Evolutionary conservation across 768 basidiomycete genomes (phyloP).

Genomic region (Russula virescens): DNA sequence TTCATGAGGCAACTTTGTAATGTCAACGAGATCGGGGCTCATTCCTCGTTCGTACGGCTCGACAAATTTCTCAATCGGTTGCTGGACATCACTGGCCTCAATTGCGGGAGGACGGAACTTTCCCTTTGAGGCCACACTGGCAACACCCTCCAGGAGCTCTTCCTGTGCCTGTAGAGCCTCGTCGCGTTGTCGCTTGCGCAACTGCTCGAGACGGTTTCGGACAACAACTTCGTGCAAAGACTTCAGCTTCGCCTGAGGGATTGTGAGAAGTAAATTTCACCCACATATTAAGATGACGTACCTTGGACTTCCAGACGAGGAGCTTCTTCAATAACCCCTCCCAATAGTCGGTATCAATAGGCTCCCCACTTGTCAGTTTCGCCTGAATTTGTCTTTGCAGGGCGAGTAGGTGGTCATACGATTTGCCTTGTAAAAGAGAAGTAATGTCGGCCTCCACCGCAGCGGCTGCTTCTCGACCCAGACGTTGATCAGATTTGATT

Average conservation of each 20-base stretch:
- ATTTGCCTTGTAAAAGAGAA: constrained; percentile 74
- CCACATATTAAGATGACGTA: constrained; percentile 29
- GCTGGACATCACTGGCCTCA: constrained; percentile 33
- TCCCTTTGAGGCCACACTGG: constrained; percentile 48
- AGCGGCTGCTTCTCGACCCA: constrained; percentile 63
- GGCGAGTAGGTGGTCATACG: constrained; percentile 73
- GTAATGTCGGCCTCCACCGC: constrained; percentile 86
- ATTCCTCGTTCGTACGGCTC: constrained; percentile 82
- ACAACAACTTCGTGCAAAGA: constrained; percentile 94
- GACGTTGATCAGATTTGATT: constrained; percentile 54
- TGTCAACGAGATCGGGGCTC: constrained; percentile 76
- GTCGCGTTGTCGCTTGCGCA: constrained; percentile 92
- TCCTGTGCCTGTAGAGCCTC: constrained; percentile 93
- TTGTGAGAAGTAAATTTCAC: constrained; percentile 11
- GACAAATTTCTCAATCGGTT: constrained; percentile 47
- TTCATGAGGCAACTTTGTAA: constrained; percentile 62
- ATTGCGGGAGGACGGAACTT: constrained; percentile 37
- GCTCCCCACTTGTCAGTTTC: constrained; percentile 88
- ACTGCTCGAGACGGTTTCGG: constrained; percentile 90
- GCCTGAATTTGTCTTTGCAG: constrained; percentile 83
- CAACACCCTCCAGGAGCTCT: constrained; percentile 79
- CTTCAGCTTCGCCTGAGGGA: constrained; percentile 76
- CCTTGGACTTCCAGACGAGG: constrained; percentile 96
- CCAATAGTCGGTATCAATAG: constrained; percentile 98
- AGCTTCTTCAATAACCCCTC: constrained; percentile 87